Evolutionary conservation across 148 eudicot genomes (phyloP), one percentile per base, ranked within the genome.

Genomic region (Beta vulgaris): DNA sequence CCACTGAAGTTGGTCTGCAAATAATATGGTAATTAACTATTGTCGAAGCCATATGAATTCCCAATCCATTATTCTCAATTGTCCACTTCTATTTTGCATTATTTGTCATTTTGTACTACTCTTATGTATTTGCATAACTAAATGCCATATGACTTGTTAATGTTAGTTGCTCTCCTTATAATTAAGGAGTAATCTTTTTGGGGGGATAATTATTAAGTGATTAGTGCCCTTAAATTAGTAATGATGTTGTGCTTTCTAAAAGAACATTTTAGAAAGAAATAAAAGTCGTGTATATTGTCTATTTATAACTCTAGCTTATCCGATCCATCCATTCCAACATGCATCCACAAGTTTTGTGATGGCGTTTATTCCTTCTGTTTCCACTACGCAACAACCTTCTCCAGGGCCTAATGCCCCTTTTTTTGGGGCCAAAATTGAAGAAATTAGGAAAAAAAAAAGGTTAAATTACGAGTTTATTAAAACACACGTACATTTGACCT

Each of bases 1-100:
- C 68, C 68, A 64, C 68, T 64, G 21, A 64, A 64, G 44, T 37
- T 64, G 68, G 68, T 36, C 68, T 64, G 28, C 5, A 64, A 64
- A 34, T 14, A n/a, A n/a, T n/a, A n/a, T n/a, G n/a, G 66, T 29
- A 12, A 28, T 3, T 25, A 54, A 5, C 23, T 63, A 19, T 11
- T 58, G 62, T 58, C 62, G 5, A 58, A 58, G 62, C 62, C 32
- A 57, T 28, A 26, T 58, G 34, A 6, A 58, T 58, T 28, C n/a
- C n/a, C n/a, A n/a, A n/a, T n/a, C n/a, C n/a, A n/a, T n/a, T n/a
- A n/a, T 15, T 26, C 15, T 58, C 62, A 26, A 7, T 58, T 26
- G 62, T 28, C 62, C 34, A 58, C 62, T 9, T 58, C 16, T 25
- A n/a, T n/a, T n/a, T n/a, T n/a, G n/a, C n/a, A 7, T 10, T 15